Conservation (phyloP, 345 rosid species). For the Eucalyptus rudis region DNA sequence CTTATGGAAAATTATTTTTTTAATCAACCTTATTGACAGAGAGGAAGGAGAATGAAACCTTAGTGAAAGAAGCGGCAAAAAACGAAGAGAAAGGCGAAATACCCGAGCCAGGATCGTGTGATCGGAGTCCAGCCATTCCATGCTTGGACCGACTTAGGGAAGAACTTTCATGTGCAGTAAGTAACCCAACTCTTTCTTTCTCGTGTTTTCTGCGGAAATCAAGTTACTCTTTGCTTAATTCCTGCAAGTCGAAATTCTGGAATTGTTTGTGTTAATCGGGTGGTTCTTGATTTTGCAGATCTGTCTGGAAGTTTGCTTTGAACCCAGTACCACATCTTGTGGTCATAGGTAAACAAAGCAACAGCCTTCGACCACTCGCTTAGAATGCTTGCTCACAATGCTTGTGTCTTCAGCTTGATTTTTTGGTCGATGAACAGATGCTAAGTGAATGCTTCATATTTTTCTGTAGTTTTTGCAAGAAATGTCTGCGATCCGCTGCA, state of each 20-base stretch:
- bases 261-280: not conserved
- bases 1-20: not conserved
- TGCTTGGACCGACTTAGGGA: constrained; percentile 79
- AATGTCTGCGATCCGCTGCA: constrained; percentile 69
- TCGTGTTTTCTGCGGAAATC: not conserved
- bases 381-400: not conserved
- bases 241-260: not conserved
- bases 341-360: constrained; percentile 62
- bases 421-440: not conserved
- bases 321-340: constrained; percentile 90
- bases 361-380: not conserved
- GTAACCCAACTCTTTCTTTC: not conserved
- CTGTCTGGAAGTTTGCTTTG: constrained; percentile 89
- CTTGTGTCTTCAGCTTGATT: not conserved
- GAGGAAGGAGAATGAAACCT: not conserved
- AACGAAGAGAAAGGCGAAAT: constrained; percentile 2
- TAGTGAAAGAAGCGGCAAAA: not conserved
- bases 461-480: constrained; percentile 69
- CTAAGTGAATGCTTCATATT: not conserved
- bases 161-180: constrained; percentile 92
- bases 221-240: not conserved
- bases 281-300: constrained; percentile 31
- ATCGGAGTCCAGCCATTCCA: constrained; percentile 19
- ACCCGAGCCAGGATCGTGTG: constrained; percentile 5
- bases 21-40: not conserved